These are phyloP conservation scores for Oxalis stricta DNA, from an alignment of 441 rosid genomes.

Conservation along the genomic window DNA sequence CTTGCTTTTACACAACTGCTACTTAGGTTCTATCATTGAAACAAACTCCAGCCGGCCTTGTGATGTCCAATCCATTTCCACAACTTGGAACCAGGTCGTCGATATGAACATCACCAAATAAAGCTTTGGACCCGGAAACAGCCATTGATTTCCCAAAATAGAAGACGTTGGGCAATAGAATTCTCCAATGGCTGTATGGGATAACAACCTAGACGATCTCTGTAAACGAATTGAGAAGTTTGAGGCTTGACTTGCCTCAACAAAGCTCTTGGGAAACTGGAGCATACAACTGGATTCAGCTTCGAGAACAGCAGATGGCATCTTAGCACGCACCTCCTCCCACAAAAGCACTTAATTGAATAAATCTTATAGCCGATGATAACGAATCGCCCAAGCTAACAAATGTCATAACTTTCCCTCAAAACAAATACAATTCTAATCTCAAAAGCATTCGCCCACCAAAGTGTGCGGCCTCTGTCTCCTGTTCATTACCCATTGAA, in stretches of 20 bases:
- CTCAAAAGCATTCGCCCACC: too few relatives aligned
- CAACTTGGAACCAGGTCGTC: slow-evolving; percentile 33
- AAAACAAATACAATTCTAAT: too few relatives aligned
- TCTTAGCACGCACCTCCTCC: slow-evolving; percentile 20
- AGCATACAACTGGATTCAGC: slow-evolving; percentile 26
- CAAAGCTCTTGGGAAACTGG: slow-evolving; percentile 30
- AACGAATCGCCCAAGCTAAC: too few relatives aligned
- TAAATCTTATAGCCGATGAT: too few relatives aligned
- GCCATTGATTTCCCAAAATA: slow-evolving; percentile 30
- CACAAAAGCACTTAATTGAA: slow-evolving; percentile 10
- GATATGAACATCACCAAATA: slow-evolving; percentile 35
- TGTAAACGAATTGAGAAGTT: slow-evolving; percentile 9
- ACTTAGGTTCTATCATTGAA: slow-evolving; percentile 19
- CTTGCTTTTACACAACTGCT: slow-evolving; percentile 18
- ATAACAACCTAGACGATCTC: slow-evolving; percentile 11
- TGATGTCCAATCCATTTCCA: slow-evolving; percentile 27
- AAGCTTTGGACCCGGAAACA: slow-evolving; percentile 35
- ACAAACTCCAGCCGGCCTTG: slow-evolving; percentile 27
- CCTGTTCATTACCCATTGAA: too few relatives aligned
- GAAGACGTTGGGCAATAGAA: too few relatives aligned
- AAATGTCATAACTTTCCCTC: slow-evolving; percentile 11
- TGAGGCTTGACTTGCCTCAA: slow-evolving; percentile 8
- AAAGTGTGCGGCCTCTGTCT: too few relatives aligned
- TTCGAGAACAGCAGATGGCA: slow-evolving; percentile 61
- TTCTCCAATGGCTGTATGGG: slow-evolving; percentile 14